These are phyloP conservation scores for Cladophialophora carrionii DNA, from an alignment of 2,329 filamentous ascomycete species.

Conservation along the genomic window DNA sequence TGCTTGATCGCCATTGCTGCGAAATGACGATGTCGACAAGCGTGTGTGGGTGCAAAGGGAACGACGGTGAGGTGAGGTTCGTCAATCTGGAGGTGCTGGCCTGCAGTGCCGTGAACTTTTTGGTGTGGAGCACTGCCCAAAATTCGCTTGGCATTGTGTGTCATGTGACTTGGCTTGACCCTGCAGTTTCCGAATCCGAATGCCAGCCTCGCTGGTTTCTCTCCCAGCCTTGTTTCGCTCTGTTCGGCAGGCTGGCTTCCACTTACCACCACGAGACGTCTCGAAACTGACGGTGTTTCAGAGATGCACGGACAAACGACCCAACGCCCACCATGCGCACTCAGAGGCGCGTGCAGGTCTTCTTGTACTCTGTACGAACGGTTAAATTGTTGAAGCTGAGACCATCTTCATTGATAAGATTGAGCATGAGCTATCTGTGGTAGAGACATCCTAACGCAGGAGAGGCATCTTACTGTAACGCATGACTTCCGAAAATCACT, in stretches of 20 bases:
- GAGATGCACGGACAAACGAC: neutral
- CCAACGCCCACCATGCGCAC: neutral
- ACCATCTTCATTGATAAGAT: conserved; percentile 26
- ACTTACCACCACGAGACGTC: neutral
- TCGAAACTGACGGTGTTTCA: neutral
- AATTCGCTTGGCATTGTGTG: conserved; percentile 26
- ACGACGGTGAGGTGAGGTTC: conserved; percentile 10
- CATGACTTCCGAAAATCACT: conserved; percentile 3
- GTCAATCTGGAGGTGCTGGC: neutral
- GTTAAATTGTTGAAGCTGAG: conserved; percentile 13
- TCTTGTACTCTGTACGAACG: neutral
- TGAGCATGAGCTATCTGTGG: conserved; percentile 39
- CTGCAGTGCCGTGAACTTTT: conserved; percentile 11
- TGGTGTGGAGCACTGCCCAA: conserved; percentile 17
- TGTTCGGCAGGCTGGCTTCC: neutral
- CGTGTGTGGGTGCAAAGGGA: conserved; percentile 37
- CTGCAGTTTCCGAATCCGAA: neutral
- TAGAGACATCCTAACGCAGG: conserved; percentile 34
- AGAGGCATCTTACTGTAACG: too few species aligned
- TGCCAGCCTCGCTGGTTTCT: conserved; percentile 4
- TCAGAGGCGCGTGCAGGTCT: neutral
- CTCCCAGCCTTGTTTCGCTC: neutral
- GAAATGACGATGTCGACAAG: conserved; percentile 25
- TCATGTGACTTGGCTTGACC: neutral
- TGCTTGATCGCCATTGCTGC: conserved; percentile 84